Percentiles rank a stretch among this genome's conserved stretches.
Conservation (phyloP, 352 stramenopile genomes). For the Phytophthora agathidicida region DNA sequence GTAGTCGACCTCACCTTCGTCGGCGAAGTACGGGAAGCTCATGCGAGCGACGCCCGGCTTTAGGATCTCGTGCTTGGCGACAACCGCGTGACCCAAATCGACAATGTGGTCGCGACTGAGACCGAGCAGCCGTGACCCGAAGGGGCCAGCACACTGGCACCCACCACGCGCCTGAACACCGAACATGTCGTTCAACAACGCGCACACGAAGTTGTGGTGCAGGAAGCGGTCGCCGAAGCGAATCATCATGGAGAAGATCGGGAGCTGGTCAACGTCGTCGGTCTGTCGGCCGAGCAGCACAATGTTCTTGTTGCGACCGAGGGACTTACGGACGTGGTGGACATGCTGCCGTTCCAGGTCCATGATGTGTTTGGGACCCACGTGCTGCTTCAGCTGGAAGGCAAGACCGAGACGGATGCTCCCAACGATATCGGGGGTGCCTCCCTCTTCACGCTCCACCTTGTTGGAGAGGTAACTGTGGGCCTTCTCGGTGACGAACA, state of each 20-base stretch:
- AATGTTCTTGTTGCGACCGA: slow-evolving; percentile 67
- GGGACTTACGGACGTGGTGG: slow-evolving; percentile 37
- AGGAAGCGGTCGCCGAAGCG: slow-evolving; percentile 89
- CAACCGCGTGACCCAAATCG: slow-evolving; percentile 81
- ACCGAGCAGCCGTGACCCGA: slow-evolving; percentile 92
- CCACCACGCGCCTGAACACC: slow-evolving; percentile 84
- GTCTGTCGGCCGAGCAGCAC: slow-evolving; percentile 88
- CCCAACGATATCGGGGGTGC: slow-evolving; percentile 95
- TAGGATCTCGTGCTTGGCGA: slow-evolving; percentile 93
- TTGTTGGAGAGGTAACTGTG: slow-evolving; percentile 81
- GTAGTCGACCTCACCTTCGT: slow-evolving; percentile 91
- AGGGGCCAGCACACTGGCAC: slow-evolving; percentile 93
- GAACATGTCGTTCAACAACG: slow-evolving; percentile 98
- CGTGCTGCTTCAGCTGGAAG: slow-evolving; percentile 88
- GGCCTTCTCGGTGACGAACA: slow-evolving; percentile 63
- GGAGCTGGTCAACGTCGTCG: slow-evolving; percentile 65
- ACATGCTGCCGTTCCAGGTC: slow-evolving; percentile 53
- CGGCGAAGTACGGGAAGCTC: slow-evolving; percentile 91
- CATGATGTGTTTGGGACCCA: slow-evolving; percentile 62
- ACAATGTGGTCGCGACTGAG: slow-evolving; percentile 73
- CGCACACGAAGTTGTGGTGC: slow-evolving; percentile 98
- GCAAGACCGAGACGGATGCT: slow-evolving; percentile 92
- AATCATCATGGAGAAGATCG: slow-evolving; percentile 96
- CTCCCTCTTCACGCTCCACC: slow-evolving; percentile 93
- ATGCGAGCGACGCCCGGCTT: slow-evolving; percentile 95